Evolutionary conservation across 2,329 filamentous ascomycete species (phyloP).

Genomic region (Dothideomycetes sp.): DNA sequence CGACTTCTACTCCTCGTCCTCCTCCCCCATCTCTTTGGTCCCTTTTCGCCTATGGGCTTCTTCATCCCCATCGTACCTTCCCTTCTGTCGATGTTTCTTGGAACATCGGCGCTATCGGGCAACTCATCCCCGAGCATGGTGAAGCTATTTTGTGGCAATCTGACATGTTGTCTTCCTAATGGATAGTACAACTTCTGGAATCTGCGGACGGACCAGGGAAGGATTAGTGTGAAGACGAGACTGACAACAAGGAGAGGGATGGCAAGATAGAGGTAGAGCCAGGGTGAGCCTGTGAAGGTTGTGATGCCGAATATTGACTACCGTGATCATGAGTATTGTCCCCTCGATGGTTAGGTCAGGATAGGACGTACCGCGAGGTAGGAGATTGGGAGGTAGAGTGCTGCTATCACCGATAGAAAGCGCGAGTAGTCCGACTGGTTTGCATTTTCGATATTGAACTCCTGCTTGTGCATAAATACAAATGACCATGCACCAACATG

Average conservation of each 20-base stretch:
- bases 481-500: too few relatives aligned
- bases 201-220: slow-evolving; percentile 21
- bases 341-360: background rate
- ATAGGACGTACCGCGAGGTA: slow-evolving; percentile 21
- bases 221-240: slow-evolving; percentile 22
- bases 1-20: too few relatives aligned
- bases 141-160: slow-evolving; percentile 23
- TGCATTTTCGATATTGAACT: slow-evolving; percentile 31
- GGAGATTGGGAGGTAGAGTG: slow-evolving; percentile 28
- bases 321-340: background rate
- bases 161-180: slow-evolving; percentile 19
- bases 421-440: slow-evolving; percentile 27
- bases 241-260: slow-evolving; percentile 25
- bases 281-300: slow-evolving; percentile 23
- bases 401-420: slow-evolving; percentile 27
- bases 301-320: slow-evolving; percentile 28
- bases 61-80: too few relatives aligned
- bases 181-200: slow-evolving; percentile 23
- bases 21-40: too few relatives aligned
- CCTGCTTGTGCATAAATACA: slow-evolving; percentile 15
- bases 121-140: slow-evolving; percentile 28
- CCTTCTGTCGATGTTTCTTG: slow-evolving; percentile 3
- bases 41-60: too few relatives aligned
- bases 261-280: slow-evolving; percentile 27
- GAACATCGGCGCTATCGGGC: slow-evolving; percentile 22